Percentiles rank a stretch among this genome's conserved stretches.
Evolutionary conservation across 257 asterid genomes (phyloP).

Genomic region (Lycium ferocissimum): DNA sequence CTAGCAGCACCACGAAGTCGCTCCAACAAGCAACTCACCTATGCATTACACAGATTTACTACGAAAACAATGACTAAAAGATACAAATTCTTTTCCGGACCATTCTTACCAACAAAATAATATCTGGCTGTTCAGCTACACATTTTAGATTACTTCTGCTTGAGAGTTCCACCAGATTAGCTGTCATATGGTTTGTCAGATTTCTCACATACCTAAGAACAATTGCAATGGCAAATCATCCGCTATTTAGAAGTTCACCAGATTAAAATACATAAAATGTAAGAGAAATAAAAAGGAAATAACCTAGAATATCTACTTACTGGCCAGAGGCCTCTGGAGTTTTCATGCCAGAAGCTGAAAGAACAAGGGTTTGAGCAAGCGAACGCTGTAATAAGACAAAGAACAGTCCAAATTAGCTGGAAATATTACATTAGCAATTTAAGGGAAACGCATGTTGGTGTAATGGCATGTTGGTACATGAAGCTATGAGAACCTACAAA

Average conservation of each 20-base stretch:
- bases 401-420: slow-evolving; percentile 5
- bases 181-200: slow-evolving; percentile 74
- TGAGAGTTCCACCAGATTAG: slow-evolving; percentile 75
- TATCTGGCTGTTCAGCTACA: slow-evolving; percentile 86
- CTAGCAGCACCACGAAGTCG: slow-evolving; percentile 98
- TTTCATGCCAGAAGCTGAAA: slow-evolving; percentile 78
- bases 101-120: slow-evolving; percentile 68
- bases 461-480: slow-evolving; percentile 10
- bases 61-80: background rate
- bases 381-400: slow-evolving; percentile 72
- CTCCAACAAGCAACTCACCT: slow-evolving; percentile 94
- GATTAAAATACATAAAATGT: slow-evolving; percentile 24
- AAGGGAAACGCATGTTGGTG: slow-evolving; percentile 12
- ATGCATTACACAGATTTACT: slow-evolving; percentile 35
- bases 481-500: slow-evolving; percentile 11
- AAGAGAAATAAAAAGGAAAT: background rate
- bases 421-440: slow-evolving; percentile 20
- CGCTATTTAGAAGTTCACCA: slow-evolving; percentile 33
- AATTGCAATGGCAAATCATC: slow-evolving; percentile 33
- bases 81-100: slow-evolving; percentile 14
- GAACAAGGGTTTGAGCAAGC: slow-evolving; percentile 83
- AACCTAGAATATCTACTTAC: slow-evolving; percentile 55
- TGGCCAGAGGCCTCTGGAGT: slow-evolving; percentile 62
- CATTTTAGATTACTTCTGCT: slow-evolving; percentile 71
- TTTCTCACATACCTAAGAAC: slow-evolving; percentile 66